Evolutionary conservation across 257 asterid genomes (phyloP).

Genomic region (Scutellaria barbata): DNA sequence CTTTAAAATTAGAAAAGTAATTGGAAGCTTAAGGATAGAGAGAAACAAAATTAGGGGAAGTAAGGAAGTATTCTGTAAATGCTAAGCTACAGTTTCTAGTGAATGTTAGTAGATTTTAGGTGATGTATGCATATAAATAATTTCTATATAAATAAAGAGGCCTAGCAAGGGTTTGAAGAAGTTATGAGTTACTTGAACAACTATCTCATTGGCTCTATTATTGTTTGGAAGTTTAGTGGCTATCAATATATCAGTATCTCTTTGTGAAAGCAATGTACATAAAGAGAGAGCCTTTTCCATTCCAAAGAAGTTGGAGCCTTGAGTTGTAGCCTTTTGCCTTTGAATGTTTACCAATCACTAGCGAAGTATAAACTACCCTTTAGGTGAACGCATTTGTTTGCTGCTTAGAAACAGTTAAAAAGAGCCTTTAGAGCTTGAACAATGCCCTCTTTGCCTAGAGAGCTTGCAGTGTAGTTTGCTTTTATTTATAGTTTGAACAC

Average conservation of each 20-base stretch:
- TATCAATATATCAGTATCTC: not conserved
- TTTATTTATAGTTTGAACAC: not conserved
- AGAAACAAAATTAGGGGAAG: not conserved
- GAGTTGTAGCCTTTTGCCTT: not conserved
- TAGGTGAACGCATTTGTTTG: not conserved
- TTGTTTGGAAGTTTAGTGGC: not conserved
- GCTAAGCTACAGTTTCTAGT: not conserved
- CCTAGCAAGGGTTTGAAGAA: too few relatives aligned
- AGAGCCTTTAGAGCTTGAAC: not conserved
- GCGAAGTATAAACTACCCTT: not conserved
- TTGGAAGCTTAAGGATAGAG: slow-evolving; percentile 8
- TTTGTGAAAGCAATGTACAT: not conserved
- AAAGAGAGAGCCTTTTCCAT: not conserved
- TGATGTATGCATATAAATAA: not conserved
- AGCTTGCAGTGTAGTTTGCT: not conserved
- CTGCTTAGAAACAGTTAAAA: not conserved
- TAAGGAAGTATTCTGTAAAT: not conserved
- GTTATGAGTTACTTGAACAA: not conserved
- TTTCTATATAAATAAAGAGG: not conserved
- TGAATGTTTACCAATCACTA: too few relatives aligned
- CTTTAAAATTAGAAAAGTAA: not conserved
- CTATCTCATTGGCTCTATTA: not conserved
- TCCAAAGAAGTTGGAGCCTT: too few relatives aligned
- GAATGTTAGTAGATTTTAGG: not conserved
- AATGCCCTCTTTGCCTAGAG: not conserved